phyloP scores from a whole-genome alignment of 352 stramenopile genomes.

The Nothophytophthora sp. region DNA sequence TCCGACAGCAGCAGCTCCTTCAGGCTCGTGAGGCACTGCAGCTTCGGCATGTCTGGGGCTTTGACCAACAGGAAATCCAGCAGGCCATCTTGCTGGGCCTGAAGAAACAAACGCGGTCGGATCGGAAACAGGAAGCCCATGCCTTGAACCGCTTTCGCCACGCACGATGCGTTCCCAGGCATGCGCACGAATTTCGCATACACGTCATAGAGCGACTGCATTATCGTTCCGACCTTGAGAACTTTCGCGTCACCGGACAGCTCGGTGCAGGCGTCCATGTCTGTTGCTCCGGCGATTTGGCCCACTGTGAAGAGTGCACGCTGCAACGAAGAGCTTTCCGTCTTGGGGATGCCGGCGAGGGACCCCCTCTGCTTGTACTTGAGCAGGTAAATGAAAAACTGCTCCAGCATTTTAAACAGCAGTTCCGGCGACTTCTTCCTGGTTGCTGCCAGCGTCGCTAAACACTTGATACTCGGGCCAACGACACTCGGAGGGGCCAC shows the following conservation, averaged over 20 bases:
- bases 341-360: conserved; percentile 30
- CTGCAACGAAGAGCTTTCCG: conserved; percentile 56
- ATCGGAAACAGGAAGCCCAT: conserved; percentile 81
- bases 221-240: conserved; percentile 50
- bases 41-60: conserved; percentile 42
- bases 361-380: conserved; percentile 46
- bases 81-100: conserved; percentile 70
- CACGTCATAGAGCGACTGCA: conserved; percentile 61
- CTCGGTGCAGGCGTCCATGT: conserved; percentile 54
- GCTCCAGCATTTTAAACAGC: conserved; percentile 66
- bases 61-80: conserved; percentile 49
- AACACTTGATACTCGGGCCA: conserved; percentile 70
- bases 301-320: conserved; percentile 73
- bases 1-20: conserved; percentile 73
- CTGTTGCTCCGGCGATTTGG: conserved; percentile 64
- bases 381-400: conserved; percentile 60
- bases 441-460: conserved; percentile 50
- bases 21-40: conserved; percentile 77
- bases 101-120: conserved; percentile 66
- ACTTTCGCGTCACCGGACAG: conserved; percentile 26
- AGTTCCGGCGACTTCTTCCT: conserved; percentile 44
- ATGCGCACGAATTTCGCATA: conserved; percentile 56
- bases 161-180: conserved; percentile 43
- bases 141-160: conserved; percentile 78
- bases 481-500: conserved; percentile 82